These are phyloP conservation scores for Climacium dendroides DNA, from an alignment of 225 moss, liverwort and hornwort species.

Conservation along the genomic window DNA sequence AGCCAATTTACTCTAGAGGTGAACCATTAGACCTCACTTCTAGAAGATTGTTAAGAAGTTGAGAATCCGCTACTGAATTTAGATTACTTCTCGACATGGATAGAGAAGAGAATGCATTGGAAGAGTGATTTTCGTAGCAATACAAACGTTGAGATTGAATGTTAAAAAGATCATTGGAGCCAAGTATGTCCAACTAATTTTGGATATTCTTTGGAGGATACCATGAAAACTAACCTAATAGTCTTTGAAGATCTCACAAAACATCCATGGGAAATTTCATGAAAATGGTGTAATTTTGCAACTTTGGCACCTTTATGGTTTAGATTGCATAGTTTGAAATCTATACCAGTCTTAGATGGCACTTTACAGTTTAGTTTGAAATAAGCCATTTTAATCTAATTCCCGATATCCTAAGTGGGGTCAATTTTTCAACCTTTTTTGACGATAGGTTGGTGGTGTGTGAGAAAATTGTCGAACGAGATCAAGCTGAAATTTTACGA, in stretches of 20 bases:
- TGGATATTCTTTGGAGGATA: background rate
- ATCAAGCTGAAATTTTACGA: background rate
- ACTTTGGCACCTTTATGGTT: too few species aligned
- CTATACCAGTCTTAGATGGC: too few species aligned
- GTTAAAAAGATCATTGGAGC: background rate
- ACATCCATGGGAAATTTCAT: background rate
- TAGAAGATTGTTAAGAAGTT: background rate
- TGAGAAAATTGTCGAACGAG: background rate
- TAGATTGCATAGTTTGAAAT: too few species aligned
- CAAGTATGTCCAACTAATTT: background rate
- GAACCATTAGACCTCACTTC: background rate
- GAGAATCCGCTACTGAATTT: background rate
- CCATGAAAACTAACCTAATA: background rate
- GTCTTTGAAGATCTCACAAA: background rate
- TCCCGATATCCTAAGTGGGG: background rate
- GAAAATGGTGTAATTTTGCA: too few species aligned
- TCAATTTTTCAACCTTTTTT: background rate
- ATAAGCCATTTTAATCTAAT: too few species aligned
- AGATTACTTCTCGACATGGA: background rate
- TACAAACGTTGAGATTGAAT: background rate
- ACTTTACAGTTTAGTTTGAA: too few species aligned
- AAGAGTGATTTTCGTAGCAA: background rate
- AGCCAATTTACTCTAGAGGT: too few species aligned
- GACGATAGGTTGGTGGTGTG: background rate
- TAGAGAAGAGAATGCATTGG: background rate